Percentiles rank a stretch among this genome's conserved stretches.
These are phyloP conservation scores for Clarireedia sp. DNA, from an alignment of 2,329 filamentous ascomycete genomes.

Conservation along the genomic window DNA sequence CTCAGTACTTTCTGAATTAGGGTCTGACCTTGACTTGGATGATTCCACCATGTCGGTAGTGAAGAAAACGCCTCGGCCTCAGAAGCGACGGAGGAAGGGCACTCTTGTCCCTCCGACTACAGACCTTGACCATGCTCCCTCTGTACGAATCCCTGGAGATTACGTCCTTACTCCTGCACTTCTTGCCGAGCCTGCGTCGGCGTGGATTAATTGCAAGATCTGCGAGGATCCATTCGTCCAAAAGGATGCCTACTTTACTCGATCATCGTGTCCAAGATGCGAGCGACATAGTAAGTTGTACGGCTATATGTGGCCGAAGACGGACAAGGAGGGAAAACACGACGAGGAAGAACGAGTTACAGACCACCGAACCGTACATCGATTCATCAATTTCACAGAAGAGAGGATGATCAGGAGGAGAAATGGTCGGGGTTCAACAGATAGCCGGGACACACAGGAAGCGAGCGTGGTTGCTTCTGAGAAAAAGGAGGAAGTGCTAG, in stretches of 20 bases:
- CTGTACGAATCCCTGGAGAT: conserved; percentile 57
- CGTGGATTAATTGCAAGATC: conserved; percentile 83
- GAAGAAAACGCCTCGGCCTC: not conserved
- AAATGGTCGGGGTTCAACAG: conserved; percentile 14
- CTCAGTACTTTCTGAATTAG: conserved; percentile 10
- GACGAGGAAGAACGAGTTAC: conserved; percentile 63
- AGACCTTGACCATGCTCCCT: conserved; percentile 22
- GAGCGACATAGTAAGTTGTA: conserved; percentile 95
- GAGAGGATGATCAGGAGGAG: conserved; percentile 37
- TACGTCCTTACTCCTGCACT: conserved; percentile 76
- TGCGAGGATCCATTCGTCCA: conserved; percentile 82
- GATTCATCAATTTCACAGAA: conserved; percentile 67
- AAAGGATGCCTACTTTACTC: conserved; percentile 77
- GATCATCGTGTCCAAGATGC: conserved; percentile 80
- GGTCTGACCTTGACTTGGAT: conserved; percentile 11
- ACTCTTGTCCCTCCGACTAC: conserved; percentile 12
- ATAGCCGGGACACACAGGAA: conserved; percentile 20
- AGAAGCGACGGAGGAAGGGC: conserved; percentile 12
- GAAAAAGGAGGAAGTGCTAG: not conserved
- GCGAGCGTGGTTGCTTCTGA: conserved; percentile 10
- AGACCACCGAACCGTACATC: conserved; percentile 81
- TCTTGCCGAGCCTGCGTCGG: conserved; percentile 65
- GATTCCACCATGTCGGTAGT: conserved; percentile 11
- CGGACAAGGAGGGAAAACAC: conserved; percentile 64
- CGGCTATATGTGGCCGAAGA: conserved; percentile 94